These are phyloP conservation scores for Poteriospumella lacustris DNA, from an alignment of 108 stramenopile genomes.

Conservation along the genomic window DNA sequence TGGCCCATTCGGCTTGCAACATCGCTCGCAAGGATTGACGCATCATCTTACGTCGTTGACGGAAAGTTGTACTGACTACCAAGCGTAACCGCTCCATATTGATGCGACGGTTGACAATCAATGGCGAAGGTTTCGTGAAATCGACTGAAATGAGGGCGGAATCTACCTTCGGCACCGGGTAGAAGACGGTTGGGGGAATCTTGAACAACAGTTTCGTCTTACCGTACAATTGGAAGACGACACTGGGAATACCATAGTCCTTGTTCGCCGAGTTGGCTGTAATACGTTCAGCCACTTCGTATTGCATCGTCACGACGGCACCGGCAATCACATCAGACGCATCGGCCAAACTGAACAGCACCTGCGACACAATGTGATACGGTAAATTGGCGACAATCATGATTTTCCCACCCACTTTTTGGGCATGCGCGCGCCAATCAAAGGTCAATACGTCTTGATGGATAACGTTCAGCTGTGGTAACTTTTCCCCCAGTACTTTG, in stretches of 20 bases:
- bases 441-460: constrained; percentile 79
- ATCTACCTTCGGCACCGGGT: constrained; percentile 91
- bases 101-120: neutral
- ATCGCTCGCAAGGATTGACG: constrained; percentile 77
- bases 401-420: constrained; percentile 69
- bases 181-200: constrained; percentile 94
- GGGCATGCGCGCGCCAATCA: constrained; percentile 71
- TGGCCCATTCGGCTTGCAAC: constrained; percentile 42
- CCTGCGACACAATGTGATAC: constrained; percentile 87
- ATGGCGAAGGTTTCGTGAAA: constrained; percentile 49
- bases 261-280: constrained; percentile 59
- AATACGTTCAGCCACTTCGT: constrained; percentile 83
- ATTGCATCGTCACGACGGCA: constrained; percentile 96
- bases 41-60: constrained; percentile 88
- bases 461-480: constrained; percentile 50
- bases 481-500: constrained; percentile 63
- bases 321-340: constrained; percentile 69
- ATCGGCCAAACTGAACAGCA: constrained; percentile 87
- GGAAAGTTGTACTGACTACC: constrained; percentile 80
- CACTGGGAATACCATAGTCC: constrained; percentile 88
- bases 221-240: constrained; percentile 87
- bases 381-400: constrained; percentile 89
- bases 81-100: no score
- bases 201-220: constrained; percentile 76
- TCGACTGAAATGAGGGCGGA: constrained; percentile 82